Percentiles rank a stretch among this genome's conserved stretches.
These are phyloP conservation scores for Pyrus communis DNA, from an alignment of 306 rosid species.

Conservation along the genomic window DNA sequence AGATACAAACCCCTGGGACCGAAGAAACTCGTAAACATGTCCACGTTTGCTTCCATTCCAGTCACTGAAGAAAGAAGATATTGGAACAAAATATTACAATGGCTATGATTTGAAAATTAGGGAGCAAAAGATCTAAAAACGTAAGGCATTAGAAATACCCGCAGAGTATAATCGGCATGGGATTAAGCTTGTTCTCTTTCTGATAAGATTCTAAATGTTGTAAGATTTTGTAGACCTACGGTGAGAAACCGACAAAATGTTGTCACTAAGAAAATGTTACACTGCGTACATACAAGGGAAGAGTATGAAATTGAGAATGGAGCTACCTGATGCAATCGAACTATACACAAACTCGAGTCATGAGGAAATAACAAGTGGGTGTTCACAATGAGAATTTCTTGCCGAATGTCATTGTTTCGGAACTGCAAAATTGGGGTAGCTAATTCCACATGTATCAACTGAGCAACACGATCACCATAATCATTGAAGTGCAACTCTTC, in stretches of 20 bases:
- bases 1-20: constrained; percentile 90
- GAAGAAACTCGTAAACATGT: constrained; percentile 82
- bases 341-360: constrained; percentile 72
- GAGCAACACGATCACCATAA: constrained; percentile 97
- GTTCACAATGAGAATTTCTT: constrained; percentile 82
- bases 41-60: constrained; percentile 99
- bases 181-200: constrained; percentile 71
- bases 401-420: constrained; percentile 34
- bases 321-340: constrained; percentile 62
- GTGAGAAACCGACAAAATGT: neutral
- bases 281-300: neutral
- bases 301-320: neutral
- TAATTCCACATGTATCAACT: constrained; percentile 71
- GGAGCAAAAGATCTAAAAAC: neutral
- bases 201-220: constrained; percentile 85
- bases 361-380: constrained; percentile 95
- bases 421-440: constrained; percentile 34
- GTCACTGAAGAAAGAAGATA: constrained; percentile 46
- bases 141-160: constrained; percentile 42
- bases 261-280: neutral
- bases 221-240: constrained; percentile 78
- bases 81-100: neutral
- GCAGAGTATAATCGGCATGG: constrained; percentile 85
- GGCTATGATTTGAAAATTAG: neutral
- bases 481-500: constrained; percentile 64